These are phyloP conservation scores for Ophiostoma tasmaniense DNA, from an alignment of 2,329 filamentous ascomycete genomes.

Conservation along the genomic window DNA sequence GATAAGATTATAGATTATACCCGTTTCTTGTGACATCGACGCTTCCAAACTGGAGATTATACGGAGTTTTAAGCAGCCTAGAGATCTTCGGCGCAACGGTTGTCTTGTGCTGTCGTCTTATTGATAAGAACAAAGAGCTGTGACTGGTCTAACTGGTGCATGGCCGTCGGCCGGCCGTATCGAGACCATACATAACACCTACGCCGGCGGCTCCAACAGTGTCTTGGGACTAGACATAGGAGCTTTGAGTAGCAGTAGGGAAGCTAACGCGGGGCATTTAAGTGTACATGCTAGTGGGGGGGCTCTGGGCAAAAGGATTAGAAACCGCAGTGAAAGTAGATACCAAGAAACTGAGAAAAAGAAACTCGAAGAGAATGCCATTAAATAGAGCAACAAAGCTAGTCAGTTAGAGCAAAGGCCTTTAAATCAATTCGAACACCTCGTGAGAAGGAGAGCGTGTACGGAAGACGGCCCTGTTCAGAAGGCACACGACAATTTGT, in stretches of 20 bases:
- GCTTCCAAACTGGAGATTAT: neutral
- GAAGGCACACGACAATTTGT: neutral
- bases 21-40: neutral
- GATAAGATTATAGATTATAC: neutral
- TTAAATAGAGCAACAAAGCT: neutral
- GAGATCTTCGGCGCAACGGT: neutral
- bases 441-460: neutral
- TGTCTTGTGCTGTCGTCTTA: neutral
- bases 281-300: neutral
- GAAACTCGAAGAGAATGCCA: neutral
- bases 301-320: neutral
- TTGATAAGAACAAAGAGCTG: neutral
- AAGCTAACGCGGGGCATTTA: neutral
- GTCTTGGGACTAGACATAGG: neutral
- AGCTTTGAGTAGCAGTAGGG: neutral
- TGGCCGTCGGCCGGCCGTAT: constrained; percentile 3
- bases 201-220: neutral
- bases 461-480: neutral
- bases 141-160: neutral
- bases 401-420: neutral
- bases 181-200: neutral
- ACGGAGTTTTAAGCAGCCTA: neutral
- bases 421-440: neutral
- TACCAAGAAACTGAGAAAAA: neutral
- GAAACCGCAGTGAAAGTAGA: neutral